Percentiles rank a stretch among this genome's conserved stretches.
These are phyloP conservation scores for Nematodospora valgi DNA, from an alignment of 805 yeast genomes.

Conservation along the genomic window DNA sequence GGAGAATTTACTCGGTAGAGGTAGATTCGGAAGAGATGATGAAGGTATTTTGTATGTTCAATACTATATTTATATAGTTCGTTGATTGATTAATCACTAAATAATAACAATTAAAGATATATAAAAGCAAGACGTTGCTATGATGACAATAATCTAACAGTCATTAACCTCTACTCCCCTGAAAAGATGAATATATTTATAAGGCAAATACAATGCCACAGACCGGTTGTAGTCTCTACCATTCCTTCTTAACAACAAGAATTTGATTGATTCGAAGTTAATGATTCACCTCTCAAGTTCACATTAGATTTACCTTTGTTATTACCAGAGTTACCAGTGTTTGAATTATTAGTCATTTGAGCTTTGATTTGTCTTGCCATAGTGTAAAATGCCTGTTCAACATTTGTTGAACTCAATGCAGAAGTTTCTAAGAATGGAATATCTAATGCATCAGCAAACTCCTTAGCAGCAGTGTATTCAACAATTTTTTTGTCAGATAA, in stretches of 20 bases:
- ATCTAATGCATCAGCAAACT: conserved; percentile 92
- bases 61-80: conserved; percentile 44
- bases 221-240: background rate
- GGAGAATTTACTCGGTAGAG: conserved; percentile 54
- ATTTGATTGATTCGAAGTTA: conserved; percentile 37
- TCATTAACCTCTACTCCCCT: too few relatives aligned
- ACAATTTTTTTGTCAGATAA: conserved; percentile 91
- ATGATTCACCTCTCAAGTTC: conserved; percentile 67
- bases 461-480: conserved; percentile 93
- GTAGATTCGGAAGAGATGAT: conserved; percentile 52
- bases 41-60: conserved; percentile 49
- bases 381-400: conserved; percentile 96
- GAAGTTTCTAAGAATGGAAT: conserved; percentile 96
- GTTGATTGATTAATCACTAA: conserved; percentile 10
- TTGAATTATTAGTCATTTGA: conserved; percentile 68
- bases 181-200: conserved; percentile 1
- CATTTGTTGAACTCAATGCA: conserved; percentile 92
- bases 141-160: too few relatives aligned
- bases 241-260: conserved; percentile 31
- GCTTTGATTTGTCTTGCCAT: conserved; percentile 99
- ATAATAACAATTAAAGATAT: background rate
- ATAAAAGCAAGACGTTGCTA: too few relatives aligned
- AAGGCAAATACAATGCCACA: background rate
- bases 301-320: conserved; percentile 65
- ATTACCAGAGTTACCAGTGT: conserved; percentile 23